phyloP scores from a whole-genome alignment of 495 filamentous ascomycete genomes.

The Penicillium antarcticum region DNA sequence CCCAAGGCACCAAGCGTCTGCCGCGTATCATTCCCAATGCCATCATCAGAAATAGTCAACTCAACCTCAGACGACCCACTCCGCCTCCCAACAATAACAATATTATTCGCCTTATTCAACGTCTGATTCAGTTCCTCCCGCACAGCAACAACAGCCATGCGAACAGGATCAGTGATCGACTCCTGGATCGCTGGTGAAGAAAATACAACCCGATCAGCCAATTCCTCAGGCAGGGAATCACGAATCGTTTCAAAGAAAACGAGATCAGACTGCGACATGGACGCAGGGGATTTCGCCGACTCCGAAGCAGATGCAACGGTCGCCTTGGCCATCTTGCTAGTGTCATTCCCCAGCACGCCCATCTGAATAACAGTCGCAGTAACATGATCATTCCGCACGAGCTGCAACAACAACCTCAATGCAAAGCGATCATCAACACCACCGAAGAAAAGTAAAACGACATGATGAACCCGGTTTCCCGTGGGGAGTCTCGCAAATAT shows the following conservation, averaged over 20 bases:
- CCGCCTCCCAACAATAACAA: constrained; percentile 70
- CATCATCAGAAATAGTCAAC: constrained; percentile 12
- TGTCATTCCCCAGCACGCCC: neutral
- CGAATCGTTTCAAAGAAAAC: constrained; percentile 61
- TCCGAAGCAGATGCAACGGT: neutral
- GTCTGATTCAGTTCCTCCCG: constrained; percentile 58
- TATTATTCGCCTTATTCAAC: constrained; percentile 68
- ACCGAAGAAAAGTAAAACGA: constrained; percentile 87
- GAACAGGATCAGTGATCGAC: constrained; percentile 19
- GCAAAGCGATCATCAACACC: constrained; percentile 81
- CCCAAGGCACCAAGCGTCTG: constrained; percentile 67
- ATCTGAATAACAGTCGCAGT: constrained; percentile 37
- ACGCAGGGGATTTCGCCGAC: neutral
- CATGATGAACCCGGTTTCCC: constrained; percentile 69
- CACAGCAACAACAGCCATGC: constrained; percentile 40
- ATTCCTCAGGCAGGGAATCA: constrained; percentile 56
- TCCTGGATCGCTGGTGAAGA: constrained; percentile 17
- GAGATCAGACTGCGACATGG: constrained; percentile 40
- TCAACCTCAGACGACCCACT: constrained; percentile 20
- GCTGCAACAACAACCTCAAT: constrained; percentile 74
- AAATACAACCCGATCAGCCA: constrained; percentile 63
- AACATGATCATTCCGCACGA: constrained; percentile 72
- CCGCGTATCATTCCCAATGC: constrained; percentile 46
- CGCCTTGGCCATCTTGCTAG: neutral
- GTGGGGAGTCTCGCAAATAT: constrained; percentile 37